Percentiles rank a stretch among this genome's conserved stretches.
phyloP scores from a whole-genome alignment of 1,139 yeast species.

The Pichia cactophila region DNA sequence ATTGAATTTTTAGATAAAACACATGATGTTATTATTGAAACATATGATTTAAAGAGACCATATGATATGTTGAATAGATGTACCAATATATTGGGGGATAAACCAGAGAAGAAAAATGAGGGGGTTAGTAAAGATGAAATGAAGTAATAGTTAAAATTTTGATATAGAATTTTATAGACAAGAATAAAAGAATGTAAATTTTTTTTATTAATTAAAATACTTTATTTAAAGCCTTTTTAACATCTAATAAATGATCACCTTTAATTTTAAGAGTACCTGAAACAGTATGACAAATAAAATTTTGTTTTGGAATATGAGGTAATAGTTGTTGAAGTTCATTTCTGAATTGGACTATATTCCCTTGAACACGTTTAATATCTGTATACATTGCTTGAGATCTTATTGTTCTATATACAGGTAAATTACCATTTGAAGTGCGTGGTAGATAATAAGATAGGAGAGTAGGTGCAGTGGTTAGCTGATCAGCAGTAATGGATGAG shows the following conservation, averaged over 20 bases:
- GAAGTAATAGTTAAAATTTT: too few species aligned
- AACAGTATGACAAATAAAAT: constrained; percentile 7
- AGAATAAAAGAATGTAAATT: neutral
- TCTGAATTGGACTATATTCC: constrained; percentile 52
- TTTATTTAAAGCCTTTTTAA: constrained; percentile 31
- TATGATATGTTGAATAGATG: neutral
- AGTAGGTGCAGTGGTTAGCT: constrained; percentile 19
- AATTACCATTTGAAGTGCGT: constrained; percentile 52
- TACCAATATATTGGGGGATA: neutral
- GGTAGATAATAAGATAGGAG: constrained; percentile 37
- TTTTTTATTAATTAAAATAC: constrained; percentile 15
- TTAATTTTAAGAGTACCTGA: constrained; percentile 41
- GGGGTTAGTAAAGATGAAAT: neutral
- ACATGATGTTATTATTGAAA: neutral
- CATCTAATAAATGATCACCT: constrained; percentile 46
- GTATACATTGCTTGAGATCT: constrained; percentile 48
- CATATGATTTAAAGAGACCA: neutral
- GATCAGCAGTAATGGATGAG: constrained; percentile 18
- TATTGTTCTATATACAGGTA: constrained; percentile 61
- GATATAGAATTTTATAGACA: neutral
- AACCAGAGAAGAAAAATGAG: neutral
- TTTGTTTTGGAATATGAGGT: constrained; percentile 30
- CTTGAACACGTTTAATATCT: constrained; percentile 57
- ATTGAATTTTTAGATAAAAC: constrained; percentile 14
- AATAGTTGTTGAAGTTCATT: constrained; percentile 45